Evolutionary conservation across 2,329 filamentous ascomycete genomes (phyloP), one percentile per base, ranked within the genome.

Genomic region (Exophiala aquamarina): DNA sequence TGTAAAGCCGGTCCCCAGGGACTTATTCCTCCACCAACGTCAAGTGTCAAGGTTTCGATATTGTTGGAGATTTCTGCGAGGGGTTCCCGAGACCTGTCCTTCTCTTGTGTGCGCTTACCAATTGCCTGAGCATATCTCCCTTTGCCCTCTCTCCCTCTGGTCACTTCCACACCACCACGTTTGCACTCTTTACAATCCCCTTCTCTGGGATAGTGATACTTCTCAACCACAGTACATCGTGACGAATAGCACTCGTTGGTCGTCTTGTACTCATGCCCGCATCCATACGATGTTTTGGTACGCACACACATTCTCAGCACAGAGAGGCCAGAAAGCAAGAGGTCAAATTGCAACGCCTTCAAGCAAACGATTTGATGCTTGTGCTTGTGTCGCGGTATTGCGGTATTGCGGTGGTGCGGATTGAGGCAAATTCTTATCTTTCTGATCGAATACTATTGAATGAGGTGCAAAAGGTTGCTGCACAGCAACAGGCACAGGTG

Each of bases 241-340:
- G 47, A 47, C 11, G 34, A 44, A 13, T 46, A 39, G 36, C 58
- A 60, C 14, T 47, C 23, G 20, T 48, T 49, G 39, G 47, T 53
- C 13, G 50, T 51, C 34, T 57, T 59, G 46, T 51, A 52, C 26
- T 52, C 47, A 37, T 51, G 49, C 20, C 58, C 58, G 35, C 58
- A 60, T n/a, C 56, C 58, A 32, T 56, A 60, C 29, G 50, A 54
- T 13, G 52, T 60, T 33, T 59, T 59, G 13, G 52, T 59, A 37
- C 53, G 55, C 8, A 55, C 48, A 32, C 58, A 60, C 58, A 60
- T 60, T 32, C 26, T 43, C 41, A 34, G 14, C 29, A 36, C 23
- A 20, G n/a, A 15, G 34, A 47, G 29, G 17, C 17, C 20, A 44
- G 13, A 19, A 20, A 10, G 8, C 19, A 17, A 32, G 33, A 19